Conservation (phyloP, 2,329 filamentous ascomycete genomes). For the Sporothrix variecibatus region DNA sequence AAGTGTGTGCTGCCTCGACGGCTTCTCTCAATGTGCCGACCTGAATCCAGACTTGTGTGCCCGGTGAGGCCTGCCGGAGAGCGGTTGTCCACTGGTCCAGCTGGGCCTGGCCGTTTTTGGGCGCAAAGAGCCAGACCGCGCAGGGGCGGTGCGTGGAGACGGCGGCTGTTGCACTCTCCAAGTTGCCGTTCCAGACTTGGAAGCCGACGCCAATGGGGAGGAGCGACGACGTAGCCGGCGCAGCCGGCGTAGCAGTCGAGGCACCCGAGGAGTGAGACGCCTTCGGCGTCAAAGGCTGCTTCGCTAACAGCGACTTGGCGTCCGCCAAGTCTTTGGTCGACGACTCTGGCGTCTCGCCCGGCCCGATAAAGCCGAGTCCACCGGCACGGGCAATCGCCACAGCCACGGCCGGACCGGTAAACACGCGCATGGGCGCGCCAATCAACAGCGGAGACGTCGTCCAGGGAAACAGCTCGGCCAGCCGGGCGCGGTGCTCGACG, state of each 20-base stretch:
- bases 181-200: conserved; percentile 54
- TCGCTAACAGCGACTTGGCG: neutral
- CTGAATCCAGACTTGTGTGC: conserved; percentile 51
- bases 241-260: conserved; percentile 33
- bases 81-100: conserved; percentile 38
- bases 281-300: conserved; percentile 35
- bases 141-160: conserved; percentile 56
- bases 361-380: conserved; percentile 41
- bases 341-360: conserved; percentile 26
- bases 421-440: conserved; percentile 46
- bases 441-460: conserved; percentile 43
- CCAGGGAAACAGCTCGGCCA: conserved; percentile 40
- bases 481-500: conserved; percentile 5
- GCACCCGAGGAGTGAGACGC: neutral
- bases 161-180: conserved; percentile 48
- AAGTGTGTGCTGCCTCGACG: conserved; percentile 50
- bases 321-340: conserved; percentile 19
- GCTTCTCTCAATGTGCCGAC: conserved; percentile 62
- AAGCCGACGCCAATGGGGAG: conserved; percentile 64
- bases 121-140: conserved; percentile 69
- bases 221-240: conserved; percentile 34
- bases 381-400: conserved; percentile 45
- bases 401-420: conserved; percentile 43
- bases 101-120: conserved; percentile 44
- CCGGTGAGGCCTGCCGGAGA: conserved; percentile 43